Percentiles rank a stretch among this genome's conserved stretches.
phyloP scores from a whole-genome alignment of 179 eudicot genomes.

The Silene vulgaris region DNA sequence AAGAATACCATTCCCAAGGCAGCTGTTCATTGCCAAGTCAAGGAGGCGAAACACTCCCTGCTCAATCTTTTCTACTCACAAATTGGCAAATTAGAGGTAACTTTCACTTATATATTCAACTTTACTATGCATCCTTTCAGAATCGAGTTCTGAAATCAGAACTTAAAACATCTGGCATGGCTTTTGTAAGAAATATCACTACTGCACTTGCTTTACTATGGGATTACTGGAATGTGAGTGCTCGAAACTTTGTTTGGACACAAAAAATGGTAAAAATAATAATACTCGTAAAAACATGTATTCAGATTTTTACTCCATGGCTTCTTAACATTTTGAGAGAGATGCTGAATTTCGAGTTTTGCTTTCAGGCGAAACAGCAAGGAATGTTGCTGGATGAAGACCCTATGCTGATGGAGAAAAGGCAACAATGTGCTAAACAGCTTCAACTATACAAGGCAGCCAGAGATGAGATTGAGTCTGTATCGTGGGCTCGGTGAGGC shows the following conservation, averaged over 20 bases:
- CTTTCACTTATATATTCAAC: background rate
- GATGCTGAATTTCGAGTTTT: background rate
- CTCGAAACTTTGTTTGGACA: no score
- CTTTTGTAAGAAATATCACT: background rate
- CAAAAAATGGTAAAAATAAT: no score
- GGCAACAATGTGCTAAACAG: slow-evolving; percentile 53
- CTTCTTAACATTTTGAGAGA: no score
- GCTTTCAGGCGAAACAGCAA: slow-evolving; percentile 55
- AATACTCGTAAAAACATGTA: no score
- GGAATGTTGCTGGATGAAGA: slow-evolving; percentile 62
- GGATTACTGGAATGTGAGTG: no score
- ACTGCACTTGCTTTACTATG: background rate
- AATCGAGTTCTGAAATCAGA: background rate
- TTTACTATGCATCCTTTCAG: background rate
- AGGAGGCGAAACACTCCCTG: slow-evolving; percentile 67
- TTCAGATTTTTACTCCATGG: no score
- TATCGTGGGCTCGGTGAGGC: slow-evolving; percentile 48
- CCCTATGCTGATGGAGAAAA: slow-evolving; percentile 60
- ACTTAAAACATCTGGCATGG: background rate
- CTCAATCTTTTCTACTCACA: slow-evolving; percentile 69
- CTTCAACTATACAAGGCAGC: slow-evolving; percentile 69
- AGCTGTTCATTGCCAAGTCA: slow-evolving; percentile 86
- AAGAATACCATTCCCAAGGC: slow-evolving; percentile 84
- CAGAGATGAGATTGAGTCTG: slow-evolving; percentile 65
- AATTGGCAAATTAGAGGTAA: slow-evolving; percentile 81